Evolutionary conservation across 352 stramenopile species (phyloP).

Genomic region (Paralagenidium karlingii): DNA sequence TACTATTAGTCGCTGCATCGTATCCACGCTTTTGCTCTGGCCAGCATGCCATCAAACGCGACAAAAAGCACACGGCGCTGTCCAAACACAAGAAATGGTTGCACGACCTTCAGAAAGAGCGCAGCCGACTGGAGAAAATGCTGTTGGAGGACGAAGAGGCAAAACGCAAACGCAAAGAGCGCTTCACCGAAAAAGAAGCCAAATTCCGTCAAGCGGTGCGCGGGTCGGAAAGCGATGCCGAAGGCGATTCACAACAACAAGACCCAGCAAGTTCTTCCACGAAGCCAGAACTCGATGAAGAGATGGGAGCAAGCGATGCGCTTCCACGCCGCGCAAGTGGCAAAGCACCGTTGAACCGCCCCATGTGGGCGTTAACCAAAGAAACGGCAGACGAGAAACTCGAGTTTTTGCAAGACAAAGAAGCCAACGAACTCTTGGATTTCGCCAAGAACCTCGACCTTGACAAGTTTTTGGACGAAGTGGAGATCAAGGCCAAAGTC

Average conservation of each 20-base stretch:
- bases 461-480: constrained; percentile 91
- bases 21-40: neutral
- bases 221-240: neutral
- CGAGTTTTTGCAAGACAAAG: constrained; percentile 54
- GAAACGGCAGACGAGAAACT: constrained; percentile 64
- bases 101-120: constrained; percentile 86
- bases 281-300: no score
- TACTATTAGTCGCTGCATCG: neutral
- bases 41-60: constrained; percentile 65
- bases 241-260: neutral
- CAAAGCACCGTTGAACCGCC: constrained; percentile 22
- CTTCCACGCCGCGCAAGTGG: constrained; percentile 6
- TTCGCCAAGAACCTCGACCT: constrained; percentile 91
- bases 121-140: constrained; percentile 62
- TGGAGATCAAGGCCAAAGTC: constrained; percentile 73
- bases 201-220: constrained; percentile 58
- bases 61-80: constrained; percentile 87
- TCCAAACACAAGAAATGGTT: constrained; percentile 91
- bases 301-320: no score
- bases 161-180: constrained; percentile 50
- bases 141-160: constrained; percentile 63
- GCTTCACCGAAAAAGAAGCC: constrained; percentile 61
- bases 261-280: constrained; percentile 3
- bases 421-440: constrained; percentile 86
- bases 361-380: constrained; percentile 89